Evolutionary conservation across 2,329 filamentous ascomycete genomes (phyloP), one percentile per base, ranked within the genome.

Genomic region (Aspergillus proliferans): DNA sequence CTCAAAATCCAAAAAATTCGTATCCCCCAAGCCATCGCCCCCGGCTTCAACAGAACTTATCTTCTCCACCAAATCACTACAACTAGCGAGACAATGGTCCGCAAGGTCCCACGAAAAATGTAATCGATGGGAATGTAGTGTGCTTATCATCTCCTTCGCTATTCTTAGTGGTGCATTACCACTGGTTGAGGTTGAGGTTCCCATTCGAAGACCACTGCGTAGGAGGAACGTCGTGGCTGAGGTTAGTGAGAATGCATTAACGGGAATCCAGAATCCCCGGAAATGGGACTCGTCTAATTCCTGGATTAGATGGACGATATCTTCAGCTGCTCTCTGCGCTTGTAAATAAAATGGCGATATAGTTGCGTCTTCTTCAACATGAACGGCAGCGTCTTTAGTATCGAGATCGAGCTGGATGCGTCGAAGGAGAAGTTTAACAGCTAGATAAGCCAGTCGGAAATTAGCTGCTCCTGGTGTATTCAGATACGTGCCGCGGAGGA

Each of bases 221-320:
- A 80, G 60, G 24, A 80, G 59, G 36, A 79, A 78, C 38, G 73
- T 78, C 12, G 74, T 71, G 0, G 78, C 75, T 1, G 74, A 72
- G 0, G 75, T 70, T n/a, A 78, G 70, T 1, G 71, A 65, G 47
- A 77, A 79, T 0, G 75, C 70, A 34, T 69, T 68, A 3, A 74
- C 66, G 0, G 77, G 70, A 2, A 79, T 63, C 76, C 76, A 80
- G 49, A 78, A 80, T 43, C 74, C 77, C 2, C 66, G 62, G 0
- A 78, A 61, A 14, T 78, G 73, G 1, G 63, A 47, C 4, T 67
- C 64, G 3, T 68, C 61, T 0, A 80, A 58, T 42, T 78, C 76
- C 41, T 76, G 74, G 0, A 75, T 66, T 2, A 79, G 56, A 4
- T 73, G 62, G 0, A 78, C 67, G 14, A 80, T 77, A 1, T 79